phyloP scores from a whole-genome alignment of 2,329 filamentous ascomycete species.

The Colletotrichum spaethianum region DNA sequence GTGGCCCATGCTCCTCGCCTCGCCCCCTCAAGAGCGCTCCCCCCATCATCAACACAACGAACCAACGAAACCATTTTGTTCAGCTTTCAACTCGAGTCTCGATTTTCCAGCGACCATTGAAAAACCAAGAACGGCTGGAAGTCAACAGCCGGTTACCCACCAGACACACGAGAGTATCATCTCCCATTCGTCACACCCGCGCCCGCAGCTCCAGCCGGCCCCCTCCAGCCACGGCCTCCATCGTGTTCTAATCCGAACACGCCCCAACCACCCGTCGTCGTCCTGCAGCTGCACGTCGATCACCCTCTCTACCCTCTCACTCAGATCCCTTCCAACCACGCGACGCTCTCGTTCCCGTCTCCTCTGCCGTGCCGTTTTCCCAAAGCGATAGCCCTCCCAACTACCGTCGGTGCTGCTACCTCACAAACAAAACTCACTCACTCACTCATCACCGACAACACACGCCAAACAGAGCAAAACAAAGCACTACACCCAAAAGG shows the following conservation, averaged over 20 bases:
- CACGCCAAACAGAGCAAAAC: background rate
- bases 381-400: background rate
- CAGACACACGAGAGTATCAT: background rate
- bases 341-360: background rate
- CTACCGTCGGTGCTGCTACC: background rate
- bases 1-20: background rate
- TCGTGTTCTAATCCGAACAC: slow-evolving; percentile 2
- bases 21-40: background rate
- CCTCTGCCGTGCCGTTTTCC: background rate
- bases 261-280: slow-evolving; percentile 25
- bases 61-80: background rate
- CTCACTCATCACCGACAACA: background rate
- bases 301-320: slow-evolving; percentile 14
- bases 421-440: background rate
- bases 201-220: background rate
- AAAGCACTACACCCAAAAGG: background rate
- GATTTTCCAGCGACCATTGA: background rate
- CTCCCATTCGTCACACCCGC: background rate
- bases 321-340: slow-evolving; percentile 25
- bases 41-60: slow-evolving; percentile 11
- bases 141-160: background rate
- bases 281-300: slow-evolving; percentile 34
- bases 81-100: background rate
- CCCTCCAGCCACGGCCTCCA: background rate
- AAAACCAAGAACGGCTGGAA: background rate